Conservation (phyloP, 371 early-diverging fungal species). For the Mortierella sp. region DNA sequence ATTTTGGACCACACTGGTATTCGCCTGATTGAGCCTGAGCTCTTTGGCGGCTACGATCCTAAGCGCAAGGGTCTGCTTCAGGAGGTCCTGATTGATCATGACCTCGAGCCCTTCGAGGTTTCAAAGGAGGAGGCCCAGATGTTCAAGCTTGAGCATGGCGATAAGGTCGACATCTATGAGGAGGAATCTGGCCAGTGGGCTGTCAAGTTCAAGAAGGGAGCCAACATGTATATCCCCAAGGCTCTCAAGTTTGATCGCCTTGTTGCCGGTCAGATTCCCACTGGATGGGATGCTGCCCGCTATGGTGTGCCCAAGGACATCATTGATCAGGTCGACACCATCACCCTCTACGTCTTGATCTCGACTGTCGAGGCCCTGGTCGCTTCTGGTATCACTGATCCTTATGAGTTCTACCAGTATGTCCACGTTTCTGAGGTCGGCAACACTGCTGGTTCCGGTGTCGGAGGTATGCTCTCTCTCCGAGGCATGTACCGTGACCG, state of each 20-base stretch:
- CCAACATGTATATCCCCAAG: conserved; percentile 93
- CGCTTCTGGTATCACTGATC: conserved; percentile 94
- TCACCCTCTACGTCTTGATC: conserved; percentile 90
- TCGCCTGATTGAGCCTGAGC: conserved; percentile 92
- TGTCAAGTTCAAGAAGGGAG: conserved; percentile 89
- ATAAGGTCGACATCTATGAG: conserved; percentile 86
- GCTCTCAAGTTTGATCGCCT: conserved; percentile 94
- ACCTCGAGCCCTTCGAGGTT: conserved; percentile 91
- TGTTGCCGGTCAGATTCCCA: conserved; percentile 96
- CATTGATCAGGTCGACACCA: conserved; percentile 89
- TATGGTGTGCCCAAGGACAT: conserved; percentile 97
- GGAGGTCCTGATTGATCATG: conserved; percentile 93
- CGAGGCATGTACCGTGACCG: conserved; percentile 85
- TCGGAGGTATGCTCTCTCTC: conserved; percentile 88
- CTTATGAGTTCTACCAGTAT: conserved; percentile 97
- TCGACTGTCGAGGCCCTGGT: conserved; percentile 95
- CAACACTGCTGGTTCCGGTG: conserved; percentile 88
- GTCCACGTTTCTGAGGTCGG: conserved; percentile 96
- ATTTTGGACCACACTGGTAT: conserved; percentile 95
- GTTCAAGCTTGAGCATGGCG: conserved; percentile 90
- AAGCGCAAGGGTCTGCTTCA: conserved; percentile 89
- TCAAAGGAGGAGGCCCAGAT: conserved; percentile 93
- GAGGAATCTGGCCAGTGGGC: conserved; percentile 77
- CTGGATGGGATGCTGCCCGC: conserved; percentile 94
- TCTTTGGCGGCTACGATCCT: conserved; percentile 94